Conservation (phyloP, 202 grass and related monocot species). For the Carex arenaria region DNA sequence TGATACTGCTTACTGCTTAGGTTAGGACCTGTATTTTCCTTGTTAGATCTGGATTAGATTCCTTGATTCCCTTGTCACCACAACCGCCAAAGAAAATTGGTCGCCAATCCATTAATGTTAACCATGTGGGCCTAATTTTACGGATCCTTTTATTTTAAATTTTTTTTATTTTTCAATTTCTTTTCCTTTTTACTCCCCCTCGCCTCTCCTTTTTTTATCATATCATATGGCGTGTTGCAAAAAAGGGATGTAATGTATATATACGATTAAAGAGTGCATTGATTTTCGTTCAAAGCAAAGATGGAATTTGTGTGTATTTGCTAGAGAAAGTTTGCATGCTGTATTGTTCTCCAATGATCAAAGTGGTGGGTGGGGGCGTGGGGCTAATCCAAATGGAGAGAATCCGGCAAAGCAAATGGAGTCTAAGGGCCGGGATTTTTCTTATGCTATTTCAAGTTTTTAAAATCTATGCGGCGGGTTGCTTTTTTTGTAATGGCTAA, state of each 20-base stretch:
- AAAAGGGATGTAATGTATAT: neutral
- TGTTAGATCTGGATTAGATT: conserved; percentile 90
- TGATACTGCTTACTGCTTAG: conserved; percentile 26
- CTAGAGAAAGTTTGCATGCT: conserved; percentile 22
- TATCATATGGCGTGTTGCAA: neutral
- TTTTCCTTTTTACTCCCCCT: neutral
- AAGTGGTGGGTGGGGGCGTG: conserved; percentile 35
- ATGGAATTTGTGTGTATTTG: conserved; percentile 1
- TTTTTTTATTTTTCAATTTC: neutral
- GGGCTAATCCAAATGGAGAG: conserved; percentile 28
- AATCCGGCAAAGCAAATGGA: conserved; percentile 39
- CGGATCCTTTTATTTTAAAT: neutral
- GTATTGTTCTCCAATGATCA: conserved; percentile 19
- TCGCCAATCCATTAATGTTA: conserved; percentile 24
- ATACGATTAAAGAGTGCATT: neutral
- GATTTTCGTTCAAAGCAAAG: conserved; percentile 27
- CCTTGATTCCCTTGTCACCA: conserved; percentile 66
- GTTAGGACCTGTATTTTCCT: conserved; percentile 17
- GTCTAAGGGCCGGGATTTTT: neutral
- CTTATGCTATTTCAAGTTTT: neutral
- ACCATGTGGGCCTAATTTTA: neutral
- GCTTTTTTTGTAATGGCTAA: neutral
- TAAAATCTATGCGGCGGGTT: neutral
- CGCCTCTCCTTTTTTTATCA: neutral
- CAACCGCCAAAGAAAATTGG: conserved; percentile 68